These are phyloP conservation scores for Lactarius vividus DNA, from an alignment of 768 basidiomycete genomes.

Conservation along the genomic window DNA sequence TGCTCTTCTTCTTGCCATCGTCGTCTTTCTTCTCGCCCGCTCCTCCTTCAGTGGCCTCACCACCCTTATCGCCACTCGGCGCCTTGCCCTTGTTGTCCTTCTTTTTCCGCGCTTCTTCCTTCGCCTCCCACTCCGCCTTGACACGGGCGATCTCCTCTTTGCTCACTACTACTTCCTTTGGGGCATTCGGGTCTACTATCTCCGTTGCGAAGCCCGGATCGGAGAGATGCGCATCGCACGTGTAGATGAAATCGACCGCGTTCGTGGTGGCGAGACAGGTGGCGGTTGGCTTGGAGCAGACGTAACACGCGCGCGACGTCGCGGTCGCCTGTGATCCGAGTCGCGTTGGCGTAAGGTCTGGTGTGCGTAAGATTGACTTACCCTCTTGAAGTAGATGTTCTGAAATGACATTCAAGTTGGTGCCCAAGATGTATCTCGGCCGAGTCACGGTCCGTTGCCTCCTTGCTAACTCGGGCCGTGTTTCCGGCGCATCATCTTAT, in stretches of 20 bases:
- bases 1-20: constrained; percentile 35
- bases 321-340: constrained; percentile 57
- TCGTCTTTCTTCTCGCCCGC: constrained; percentile 39
- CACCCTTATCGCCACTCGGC: constrained; percentile 21
- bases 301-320: constrained; percentile 73
- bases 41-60: constrained; percentile 34
- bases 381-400: constrained; percentile 89
- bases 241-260: constrained; percentile 83
- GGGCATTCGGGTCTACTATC: constrained; percentile 39
- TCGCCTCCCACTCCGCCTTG: constrained; percentile 78
- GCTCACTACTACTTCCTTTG: constrained; percentile 42
- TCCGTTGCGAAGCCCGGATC: constrained; percentile 74
- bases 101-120: constrained; percentile 64
- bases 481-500: not conserved
- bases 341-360: not conserved
- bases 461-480: not conserved
- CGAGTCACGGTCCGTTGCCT: not conserved
- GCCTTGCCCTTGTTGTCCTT: constrained; percentile 46
- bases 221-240: constrained; percentile 74
- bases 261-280: constrained; percentile 84
- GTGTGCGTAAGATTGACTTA: constrained; percentile 39
- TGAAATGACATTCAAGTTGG: constrained; percentile 57
- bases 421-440: not conserved
- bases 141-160: constrained; percentile 75
- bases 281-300: constrained; percentile 77